phyloP scores from a whole-genome alignment of 352 stramenopile genomes.

The Sclerospora graminicola region DNA sequence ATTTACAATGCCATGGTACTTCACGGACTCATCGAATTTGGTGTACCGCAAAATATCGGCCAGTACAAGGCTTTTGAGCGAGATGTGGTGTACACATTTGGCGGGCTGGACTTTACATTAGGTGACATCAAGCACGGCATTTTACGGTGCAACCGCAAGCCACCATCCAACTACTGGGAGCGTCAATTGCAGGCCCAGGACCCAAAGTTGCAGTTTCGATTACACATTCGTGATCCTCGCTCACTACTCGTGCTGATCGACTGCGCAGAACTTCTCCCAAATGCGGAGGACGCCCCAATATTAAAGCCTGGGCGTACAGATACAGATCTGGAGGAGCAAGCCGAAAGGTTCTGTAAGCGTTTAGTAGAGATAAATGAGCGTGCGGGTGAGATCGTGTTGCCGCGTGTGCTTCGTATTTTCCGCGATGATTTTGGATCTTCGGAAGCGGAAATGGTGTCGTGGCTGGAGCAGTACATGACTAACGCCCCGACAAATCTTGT shows the following conservation, averaged over 20 bases:
- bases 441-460: slow-evolving; percentile 78
- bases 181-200: slow-evolving; percentile 74
- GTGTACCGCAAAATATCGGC: slow-evolving; percentile 70
- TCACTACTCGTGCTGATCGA: slow-evolving; percentile 78
- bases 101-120: slow-evolving; percentile 65
- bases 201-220: slow-evolving; percentile 71
- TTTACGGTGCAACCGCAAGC: slow-evolving; percentile 81
- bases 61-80: slow-evolving; percentile 81
- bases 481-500: slow-evolving; percentile 55
- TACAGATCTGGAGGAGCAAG: slow-evolving; percentile 77
- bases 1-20: slow-evolving; percentile 86
- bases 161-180: slow-evolving; percentile 81
- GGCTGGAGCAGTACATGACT: slow-evolving; percentile 80
- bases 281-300: slow-evolving; percentile 53
- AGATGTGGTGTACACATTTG: slow-evolving; percentile 71
- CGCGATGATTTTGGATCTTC: slow-evolving; percentile 80
- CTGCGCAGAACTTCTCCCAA: slow-evolving; percentile 50
- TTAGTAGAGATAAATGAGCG: slow-evolving; percentile 53
- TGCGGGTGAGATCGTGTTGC: slow-evolving; percentile 48
- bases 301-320: slow-evolving; percentile 73
- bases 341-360: slow-evolving; percentile 62
- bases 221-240: slow-evolving; percentile 80
- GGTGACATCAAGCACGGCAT: slow-evolving; percentile 84
- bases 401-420: slow-evolving; percentile 73
- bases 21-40: slow-evolving; percentile 78